Percentiles rank a stretch among this genome's conserved stretches.
These are phyloP conservation scores for Paramecium tetraurelia DNA, from an alignment of 73 alveolate species.

Conservation along the genomic window DNA sequence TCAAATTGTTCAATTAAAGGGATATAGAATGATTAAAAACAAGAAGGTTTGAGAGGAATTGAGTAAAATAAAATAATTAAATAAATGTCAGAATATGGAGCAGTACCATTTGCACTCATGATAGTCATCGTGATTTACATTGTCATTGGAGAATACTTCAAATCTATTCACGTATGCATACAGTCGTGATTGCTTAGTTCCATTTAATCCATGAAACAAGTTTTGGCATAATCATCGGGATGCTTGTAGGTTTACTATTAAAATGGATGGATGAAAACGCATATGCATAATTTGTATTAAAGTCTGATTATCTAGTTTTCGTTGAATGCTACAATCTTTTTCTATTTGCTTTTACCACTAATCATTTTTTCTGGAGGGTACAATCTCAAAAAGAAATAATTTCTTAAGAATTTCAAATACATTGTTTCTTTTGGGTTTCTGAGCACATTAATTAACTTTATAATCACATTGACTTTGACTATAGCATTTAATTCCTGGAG, in stretches of 20 bases:
- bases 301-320: not conserved
- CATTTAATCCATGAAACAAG: conserved; percentile 62
- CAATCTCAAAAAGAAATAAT: conserved; percentile 49
- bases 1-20: not conserved
- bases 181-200: conserved; percentile 11
- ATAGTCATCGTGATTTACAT: not conserved
- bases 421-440: conserved; percentile 44
- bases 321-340: conserved; percentile 27
- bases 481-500: conserved; percentile 40
- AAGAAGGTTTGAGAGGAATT: not conserved
- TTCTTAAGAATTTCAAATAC: conserved; percentile 44
- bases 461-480: conserved; percentile 23
- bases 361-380: conserved; percentile 61
- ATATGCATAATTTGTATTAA: conserved; percentile 35
- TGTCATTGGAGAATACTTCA: conserved; percentile 28
- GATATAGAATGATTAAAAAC: not conserved
- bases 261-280: conserved; percentile 33
- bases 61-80: not conserved
- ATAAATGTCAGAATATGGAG: conserved; percentile 7
- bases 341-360: conserved; percentile 48
- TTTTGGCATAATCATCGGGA: conserved; percentile 55
- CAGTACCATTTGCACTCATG: conserved; percentile 36
- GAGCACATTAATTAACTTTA: conserved; percentile 38
- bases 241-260: conserved; percentile 13
- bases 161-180: conserved; percentile 31